Conservation (phyloP, 768 basidiomycete genomes). For the Collybiopsis confluens region DNA sequence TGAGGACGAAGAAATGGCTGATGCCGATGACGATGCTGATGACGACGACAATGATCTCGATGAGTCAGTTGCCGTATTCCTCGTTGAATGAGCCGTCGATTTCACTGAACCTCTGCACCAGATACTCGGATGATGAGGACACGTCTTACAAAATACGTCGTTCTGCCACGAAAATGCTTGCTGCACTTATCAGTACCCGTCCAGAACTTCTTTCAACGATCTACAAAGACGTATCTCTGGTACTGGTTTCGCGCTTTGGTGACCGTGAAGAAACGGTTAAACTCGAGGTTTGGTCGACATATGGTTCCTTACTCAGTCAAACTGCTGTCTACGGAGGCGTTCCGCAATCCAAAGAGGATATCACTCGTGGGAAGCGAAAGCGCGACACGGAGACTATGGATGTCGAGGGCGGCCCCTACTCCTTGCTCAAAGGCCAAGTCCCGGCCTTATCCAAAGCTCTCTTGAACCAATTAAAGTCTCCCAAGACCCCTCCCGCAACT, state of each 20-base stretch:
- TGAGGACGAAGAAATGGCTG: slow-evolving; percentile 53
- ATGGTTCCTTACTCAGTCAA: slow-evolving; percentile 76
- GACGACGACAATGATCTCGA: slow-evolving; percentile 80
- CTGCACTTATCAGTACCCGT: slow-evolving; percentile 82
- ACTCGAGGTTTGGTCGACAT: slow-evolving; percentile 88
- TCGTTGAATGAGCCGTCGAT: neutral
- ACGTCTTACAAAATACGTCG: slow-evolving; percentile 97
- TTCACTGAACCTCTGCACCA: slow-evolving; percentile 23
- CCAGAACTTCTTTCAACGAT: slow-evolving; percentile 79
- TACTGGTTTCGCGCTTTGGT: slow-evolving; percentile 85
- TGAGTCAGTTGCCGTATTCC: slow-evolving; percentile 45
- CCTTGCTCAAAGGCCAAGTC: slow-evolving; percentile 70
- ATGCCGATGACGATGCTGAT: slow-evolving; percentile 73
- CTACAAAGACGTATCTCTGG: slow-evolving; percentile 82
- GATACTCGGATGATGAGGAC: slow-evolving; percentile 97
- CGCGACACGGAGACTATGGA: slow-evolving; percentile 73
- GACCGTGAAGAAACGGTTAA: slow-evolving; percentile 96
- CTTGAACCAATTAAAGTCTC: slow-evolving; percentile 78
- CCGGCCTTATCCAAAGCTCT: slow-evolving; percentile 76
- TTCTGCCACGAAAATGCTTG: slow-evolving; percentile 85
- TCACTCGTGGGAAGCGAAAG: slow-evolving; percentile 65
- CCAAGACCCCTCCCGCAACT: slow-evolving; percentile 72
- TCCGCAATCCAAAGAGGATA: slow-evolving; percentile 46
- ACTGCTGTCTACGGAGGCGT: slow-evolving; percentile 75
- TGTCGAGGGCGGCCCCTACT: slow-evolving; percentile 69